Percentiles rank a stretch among this genome's conserved stretches.
Conservation (phyloP, 2,329 filamentous ascomycete species). For the Colletotrichum zoysiae region DNA sequence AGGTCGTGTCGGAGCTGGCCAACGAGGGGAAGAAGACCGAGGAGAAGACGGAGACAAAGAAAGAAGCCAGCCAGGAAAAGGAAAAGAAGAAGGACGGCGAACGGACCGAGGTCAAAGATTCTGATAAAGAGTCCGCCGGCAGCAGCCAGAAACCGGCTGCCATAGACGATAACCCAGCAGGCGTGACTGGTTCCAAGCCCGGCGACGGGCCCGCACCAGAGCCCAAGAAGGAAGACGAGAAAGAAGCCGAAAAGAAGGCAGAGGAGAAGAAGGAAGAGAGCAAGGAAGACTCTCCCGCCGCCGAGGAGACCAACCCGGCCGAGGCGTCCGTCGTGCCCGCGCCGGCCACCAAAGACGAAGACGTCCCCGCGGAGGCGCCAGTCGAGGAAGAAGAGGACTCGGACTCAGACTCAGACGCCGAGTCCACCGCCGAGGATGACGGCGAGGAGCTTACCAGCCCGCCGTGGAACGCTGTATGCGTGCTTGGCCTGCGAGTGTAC, state of each 20-base stretch:
- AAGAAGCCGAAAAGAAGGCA: conserved; percentile 6
- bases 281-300: conserved; percentile 3
- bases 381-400: conserved; percentile 31
- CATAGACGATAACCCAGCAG: conserved; percentile 2
- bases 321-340: not conserved
- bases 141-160: conserved; percentile 15
- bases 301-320: conserved; percentile 20
- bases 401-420: conserved; percentile 29
- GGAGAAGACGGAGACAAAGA: conserved; percentile 22
- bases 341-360: not conserved
- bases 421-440: conserved; percentile 26
- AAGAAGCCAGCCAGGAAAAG: conserved; percentile 42
- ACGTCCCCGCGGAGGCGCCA: conserved; percentile 28
- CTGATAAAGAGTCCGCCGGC: conserved; percentile 23
- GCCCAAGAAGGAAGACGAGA: conserved; percentile 28
- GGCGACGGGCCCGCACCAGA: conserved; percentile 11
- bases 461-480: conserved; percentile 58
- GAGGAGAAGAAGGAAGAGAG: conserved; percentile 11
- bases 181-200: conserved; percentile 11
- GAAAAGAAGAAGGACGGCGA: conserved; percentile 42
- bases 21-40: conserved; percentile 33
- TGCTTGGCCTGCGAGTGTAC: conserved; percentile 56
- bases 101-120: conserved; percentile 26
- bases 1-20: conserved; percentile 38
- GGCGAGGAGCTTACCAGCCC: conserved; percentile 41